phyloP scores from a whole-genome alignment of 352 stramenopile species.

The Phytopythium ostracodes region DNA sequence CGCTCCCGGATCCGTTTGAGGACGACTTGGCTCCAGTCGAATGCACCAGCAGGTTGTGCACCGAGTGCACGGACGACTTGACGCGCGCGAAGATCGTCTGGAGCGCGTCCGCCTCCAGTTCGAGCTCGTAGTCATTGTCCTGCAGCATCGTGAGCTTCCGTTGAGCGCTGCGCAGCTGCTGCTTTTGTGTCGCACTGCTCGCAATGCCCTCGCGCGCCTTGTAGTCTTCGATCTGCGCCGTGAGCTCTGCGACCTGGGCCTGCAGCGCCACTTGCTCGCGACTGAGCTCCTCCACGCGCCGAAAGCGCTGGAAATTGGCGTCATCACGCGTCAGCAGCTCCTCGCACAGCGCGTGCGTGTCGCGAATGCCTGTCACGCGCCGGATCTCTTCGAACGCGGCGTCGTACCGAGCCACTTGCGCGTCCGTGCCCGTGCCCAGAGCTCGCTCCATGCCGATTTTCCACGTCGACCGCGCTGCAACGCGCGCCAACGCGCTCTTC shows the following conservation, averaged over 20 bases:
- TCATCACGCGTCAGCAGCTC: slow-evolving; percentile 61
- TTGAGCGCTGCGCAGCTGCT: slow-evolving; percentile 40
- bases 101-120: slow-evolving; percentile 55
- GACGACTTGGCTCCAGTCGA: slow-evolving; percentile 36
- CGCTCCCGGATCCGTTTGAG: background rate
- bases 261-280: slow-evolving; percentile 34
- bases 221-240: slow-evolving; percentile 49
- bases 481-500: slow-evolving; percentile 38
- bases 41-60: slow-evolving; percentile 64
- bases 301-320: slow-evolving; percentile 80
- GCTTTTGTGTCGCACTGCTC: slow-evolving; percentile 51
- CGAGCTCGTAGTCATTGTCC: slow-evolving; percentile 38
- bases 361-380: slow-evolving; percentile 42
- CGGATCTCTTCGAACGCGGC: slow-evolving; percentile 61
- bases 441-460: slow-evolving; percentile 73
- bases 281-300: slow-evolving; percentile 64
- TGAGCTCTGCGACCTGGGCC: slow-evolving; percentile 33
- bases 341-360: slow-evolving; percentile 41
- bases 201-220: slow-evolving; percentile 65
- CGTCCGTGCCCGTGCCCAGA: slow-evolving; percentile 39
- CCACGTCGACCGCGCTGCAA: slow-evolving; percentile 60
- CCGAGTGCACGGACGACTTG: slow-evolving; percentile 69
- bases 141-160: slow-evolving; percentile 30
- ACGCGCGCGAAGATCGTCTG: slow-evolving; percentile 47
- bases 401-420: slow-evolving; percentile 53